Conservation (phyloP, 495 filamentous ascomycete species). For the Tuber microsphaerosporum region DNA sequence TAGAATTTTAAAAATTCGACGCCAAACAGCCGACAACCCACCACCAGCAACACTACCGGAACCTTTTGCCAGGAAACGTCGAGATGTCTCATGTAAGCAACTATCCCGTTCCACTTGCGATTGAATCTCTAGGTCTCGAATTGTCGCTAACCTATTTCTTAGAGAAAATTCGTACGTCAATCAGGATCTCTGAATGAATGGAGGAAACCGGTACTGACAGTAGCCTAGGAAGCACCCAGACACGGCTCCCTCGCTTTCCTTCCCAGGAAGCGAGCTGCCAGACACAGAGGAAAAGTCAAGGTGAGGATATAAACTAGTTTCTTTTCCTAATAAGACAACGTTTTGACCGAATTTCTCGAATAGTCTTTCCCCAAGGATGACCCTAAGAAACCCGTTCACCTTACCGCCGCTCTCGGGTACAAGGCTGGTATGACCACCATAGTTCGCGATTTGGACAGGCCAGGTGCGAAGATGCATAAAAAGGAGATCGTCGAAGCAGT, state of each 20-base stretch:
- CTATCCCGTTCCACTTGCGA: constrained; percentile 8
- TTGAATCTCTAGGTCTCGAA: background rate
- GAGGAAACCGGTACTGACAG: constrained; percentile 12
- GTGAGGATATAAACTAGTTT: constrained; percentile 56
- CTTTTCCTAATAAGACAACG: constrained; percentile 22
- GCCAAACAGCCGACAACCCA: constrained; percentile 23
- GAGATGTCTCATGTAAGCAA: constrained; percentile 41
- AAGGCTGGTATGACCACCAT: constrained; percentile 99
- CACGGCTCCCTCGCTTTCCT: constrained; percentile 97
- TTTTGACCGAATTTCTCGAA: constrained; percentile 22
- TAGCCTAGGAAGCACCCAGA: constrained; percentile 68
- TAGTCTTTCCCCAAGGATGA: constrained; percentile 95
- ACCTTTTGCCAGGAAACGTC: constrained; percentile 17
- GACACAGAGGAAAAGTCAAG: constrained; percentile 98
- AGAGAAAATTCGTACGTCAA: constrained; percentile 42
- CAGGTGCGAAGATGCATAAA: constrained; percentile 99
- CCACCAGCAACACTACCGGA: constrained; percentile 19
- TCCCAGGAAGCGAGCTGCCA: constrained; percentile 90
- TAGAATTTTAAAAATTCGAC: constrained; percentile 24
- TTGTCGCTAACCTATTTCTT: constrained; percentile 24
- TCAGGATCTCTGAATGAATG: background rate
- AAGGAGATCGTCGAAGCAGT: constrained; percentile 99
- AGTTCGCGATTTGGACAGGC: constrained; percentile 98
- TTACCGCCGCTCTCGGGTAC: constrained; percentile 98
- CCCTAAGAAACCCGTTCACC: constrained; percentile 97